These are phyloP conservation scores for Microstegium vimineum DNA, from an alignment of 176 grass and related monocot genomes.

Conservation along the genomic window DNA sequence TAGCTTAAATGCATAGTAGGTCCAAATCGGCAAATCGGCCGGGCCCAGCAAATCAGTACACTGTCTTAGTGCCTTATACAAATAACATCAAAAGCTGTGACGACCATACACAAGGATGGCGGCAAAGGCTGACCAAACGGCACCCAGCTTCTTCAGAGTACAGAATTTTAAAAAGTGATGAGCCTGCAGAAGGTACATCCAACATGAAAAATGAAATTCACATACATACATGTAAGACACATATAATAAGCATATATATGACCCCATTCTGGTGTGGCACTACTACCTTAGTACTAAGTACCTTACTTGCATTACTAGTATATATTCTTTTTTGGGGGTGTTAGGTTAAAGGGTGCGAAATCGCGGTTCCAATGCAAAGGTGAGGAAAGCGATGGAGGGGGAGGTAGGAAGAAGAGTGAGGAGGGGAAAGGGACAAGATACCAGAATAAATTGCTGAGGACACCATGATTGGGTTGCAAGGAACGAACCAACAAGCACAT, in stretches of 20 bases:
- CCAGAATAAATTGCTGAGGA: constrained; percentile 45
- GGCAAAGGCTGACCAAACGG: neutral
- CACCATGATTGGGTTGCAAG: constrained; percentile 46
- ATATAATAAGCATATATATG: constrained; percentile 1
- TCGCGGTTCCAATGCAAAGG: neutral
- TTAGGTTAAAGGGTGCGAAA: constrained; percentile 32
- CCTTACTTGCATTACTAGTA: constrained; percentile 13
- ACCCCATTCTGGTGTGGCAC: neutral
- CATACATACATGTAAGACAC: neutral
- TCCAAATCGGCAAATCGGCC: neutral
- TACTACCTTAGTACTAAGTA: neutral
- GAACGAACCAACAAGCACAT: constrained; percentile 11
- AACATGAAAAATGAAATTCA: neutral
- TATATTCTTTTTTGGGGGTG: neutral
- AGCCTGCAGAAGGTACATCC: neutral
- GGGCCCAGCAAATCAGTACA: neutral
- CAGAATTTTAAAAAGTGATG: neutral
- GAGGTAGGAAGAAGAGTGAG: constrained; percentile 44
- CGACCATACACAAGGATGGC: neutral
- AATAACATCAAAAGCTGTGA: neutral
- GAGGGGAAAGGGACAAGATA: constrained; percentile 62
- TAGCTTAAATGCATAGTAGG: neutral
- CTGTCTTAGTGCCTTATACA: neutral
- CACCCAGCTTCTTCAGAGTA: neutral
- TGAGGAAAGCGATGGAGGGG: neutral